phyloP scores from a whole-genome alignment of 2,329 filamentous ascomycete genomes.

The Trichophyton rubrum region DNA sequence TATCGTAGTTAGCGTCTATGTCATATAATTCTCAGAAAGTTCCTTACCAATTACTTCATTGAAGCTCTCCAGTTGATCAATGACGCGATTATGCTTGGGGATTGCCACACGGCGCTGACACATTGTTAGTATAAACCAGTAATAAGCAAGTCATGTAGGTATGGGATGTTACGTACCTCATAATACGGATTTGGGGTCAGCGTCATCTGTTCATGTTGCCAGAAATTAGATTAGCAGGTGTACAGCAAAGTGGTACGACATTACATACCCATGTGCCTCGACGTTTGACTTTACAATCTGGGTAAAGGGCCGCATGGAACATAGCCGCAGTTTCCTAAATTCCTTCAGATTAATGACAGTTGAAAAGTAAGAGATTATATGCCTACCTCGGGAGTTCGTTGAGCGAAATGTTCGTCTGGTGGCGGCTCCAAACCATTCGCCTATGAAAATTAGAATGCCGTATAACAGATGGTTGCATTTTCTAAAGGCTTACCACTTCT shows the following conservation, averaged over 20 bases:
- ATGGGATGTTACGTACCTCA: background rate
- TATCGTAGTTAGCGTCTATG: too few relatives aligned
- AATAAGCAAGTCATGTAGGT: background rate
- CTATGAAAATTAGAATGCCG: too few relatives aligned
- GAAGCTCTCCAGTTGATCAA: constrained; percentile 8
- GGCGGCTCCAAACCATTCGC: too few relatives aligned
- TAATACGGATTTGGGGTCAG: constrained; percentile 6
- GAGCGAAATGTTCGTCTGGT: too few relatives aligned
- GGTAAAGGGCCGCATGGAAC: background rate
- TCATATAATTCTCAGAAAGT: too few relatives aligned
- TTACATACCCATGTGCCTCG: background rate
- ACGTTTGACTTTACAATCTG: background rate
- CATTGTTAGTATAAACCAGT: background rate
- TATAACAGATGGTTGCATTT: too few relatives aligned
- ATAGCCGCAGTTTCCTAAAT: too few relatives aligned
- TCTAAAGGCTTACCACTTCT: too few relatives aligned
- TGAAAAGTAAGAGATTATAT: too few relatives aligned
- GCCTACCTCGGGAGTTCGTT: too few relatives aligned
- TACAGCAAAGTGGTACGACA: background rate
- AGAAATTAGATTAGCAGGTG: background rate
- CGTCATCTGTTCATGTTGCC: background rate
- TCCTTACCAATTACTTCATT: constrained; percentile 10
- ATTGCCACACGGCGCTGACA: background rate
- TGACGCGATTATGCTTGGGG: constrained; percentile 4
- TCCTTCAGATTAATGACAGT: too few relatives aligned